Conservation (phyloP, 75 land plant genomes). For the Picea sitchensis region DNA sequence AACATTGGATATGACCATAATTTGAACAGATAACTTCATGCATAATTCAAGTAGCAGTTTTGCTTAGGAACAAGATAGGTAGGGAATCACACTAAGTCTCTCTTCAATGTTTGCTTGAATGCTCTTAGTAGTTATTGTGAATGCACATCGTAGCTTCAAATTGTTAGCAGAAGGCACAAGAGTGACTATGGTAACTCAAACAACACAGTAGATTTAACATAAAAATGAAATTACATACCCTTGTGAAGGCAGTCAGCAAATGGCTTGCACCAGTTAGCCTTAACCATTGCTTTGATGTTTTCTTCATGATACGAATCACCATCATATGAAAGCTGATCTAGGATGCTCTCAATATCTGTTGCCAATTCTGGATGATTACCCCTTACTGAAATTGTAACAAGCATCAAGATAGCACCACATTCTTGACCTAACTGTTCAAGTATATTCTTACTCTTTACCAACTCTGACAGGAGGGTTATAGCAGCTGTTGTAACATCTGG, state of each 20-base stretch:
- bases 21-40: too few relatives aligned
- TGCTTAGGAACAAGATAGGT: too few relatives aligned
- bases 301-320: conserved; percentile 6
- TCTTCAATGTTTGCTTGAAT: too few relatives aligned
- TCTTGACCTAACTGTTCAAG: conserved; percentile 16
- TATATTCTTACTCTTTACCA: background rate
- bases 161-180: too few relatives aligned
- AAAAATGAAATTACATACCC: too few relatives aligned
- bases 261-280: conserved; percentile 12
- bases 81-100: too few relatives aligned
- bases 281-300: conserved; percentile 17
- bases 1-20: background rate
- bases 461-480: conserved; percentile 15
- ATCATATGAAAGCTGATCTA: conserved; percentile 12
- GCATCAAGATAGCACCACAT: conserved; percentile 14
- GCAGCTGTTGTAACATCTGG: too few relatives aligned
- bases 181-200: too few relatives aligned
- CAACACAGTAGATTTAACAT: too few relatives aligned
- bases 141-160: background rate
- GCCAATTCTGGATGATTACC: conserved; percentile 13
- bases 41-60: too few relatives aligned
- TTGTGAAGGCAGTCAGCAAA: conserved; percentile 4
- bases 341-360: conserved; percentile 8
- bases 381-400: conserved; percentile 12
- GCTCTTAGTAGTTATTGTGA: too few relatives aligned